Evolutionary conservation across 768 basidiomycete species (phyloP).

Genomic region (Suillus alpinus): DNA sequence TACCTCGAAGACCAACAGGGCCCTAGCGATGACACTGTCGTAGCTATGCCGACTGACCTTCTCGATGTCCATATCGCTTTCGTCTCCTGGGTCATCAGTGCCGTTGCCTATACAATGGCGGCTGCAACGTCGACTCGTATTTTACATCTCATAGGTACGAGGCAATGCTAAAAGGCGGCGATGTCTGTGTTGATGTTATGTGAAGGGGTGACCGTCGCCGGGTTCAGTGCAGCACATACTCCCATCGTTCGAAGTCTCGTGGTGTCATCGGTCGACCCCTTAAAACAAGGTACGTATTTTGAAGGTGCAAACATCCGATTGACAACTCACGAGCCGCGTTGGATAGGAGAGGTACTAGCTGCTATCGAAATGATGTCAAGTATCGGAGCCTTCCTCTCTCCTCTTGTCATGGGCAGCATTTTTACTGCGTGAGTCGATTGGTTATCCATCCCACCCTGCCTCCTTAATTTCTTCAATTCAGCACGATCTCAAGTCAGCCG

Average conservation of each 20-base stretch:
- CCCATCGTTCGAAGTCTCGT: slow-evolving; percentile 26
- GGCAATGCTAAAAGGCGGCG: too few relatives aligned
- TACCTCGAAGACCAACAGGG: not conserved
- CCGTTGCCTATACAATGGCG: slow-evolving; percentile 13
- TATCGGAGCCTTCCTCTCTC: slow-evolving; percentile 21
- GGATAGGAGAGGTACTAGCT: slow-evolving; percentile 27
- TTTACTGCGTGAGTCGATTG: slow-evolving; percentile 17
- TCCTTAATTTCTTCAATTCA: not conserved
- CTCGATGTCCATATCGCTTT: slow-evolving; percentile 29
- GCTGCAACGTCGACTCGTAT: slow-evolving; percentile 9
- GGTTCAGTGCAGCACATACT: slow-evolving; percentile 12
- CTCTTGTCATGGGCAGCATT: slow-evolving; percentile 29
- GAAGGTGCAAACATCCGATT: too few relatives aligned
- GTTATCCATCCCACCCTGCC: not conserved
- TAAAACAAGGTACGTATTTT: slow-evolving; percentile 23
- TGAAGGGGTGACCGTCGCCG: slow-evolving; percentile 19
- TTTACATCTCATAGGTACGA: slow-evolving; percentile 17
- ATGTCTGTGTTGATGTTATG: not conserved
- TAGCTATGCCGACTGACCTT: slow-evolving; percentile 19
- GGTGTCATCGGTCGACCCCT: slow-evolving; percentile 25
- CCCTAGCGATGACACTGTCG: not conserved
- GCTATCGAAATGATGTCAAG: slow-evolving; percentile 25
- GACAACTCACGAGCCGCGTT: not conserved
- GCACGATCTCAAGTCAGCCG: slow-evolving; percentile 19
- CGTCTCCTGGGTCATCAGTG: slow-evolving; percentile 16